Evolutionary conservation across 768 basidiomycete genomes (phyloP).

Genomic region (Fistulinella prunicolor): DNA sequence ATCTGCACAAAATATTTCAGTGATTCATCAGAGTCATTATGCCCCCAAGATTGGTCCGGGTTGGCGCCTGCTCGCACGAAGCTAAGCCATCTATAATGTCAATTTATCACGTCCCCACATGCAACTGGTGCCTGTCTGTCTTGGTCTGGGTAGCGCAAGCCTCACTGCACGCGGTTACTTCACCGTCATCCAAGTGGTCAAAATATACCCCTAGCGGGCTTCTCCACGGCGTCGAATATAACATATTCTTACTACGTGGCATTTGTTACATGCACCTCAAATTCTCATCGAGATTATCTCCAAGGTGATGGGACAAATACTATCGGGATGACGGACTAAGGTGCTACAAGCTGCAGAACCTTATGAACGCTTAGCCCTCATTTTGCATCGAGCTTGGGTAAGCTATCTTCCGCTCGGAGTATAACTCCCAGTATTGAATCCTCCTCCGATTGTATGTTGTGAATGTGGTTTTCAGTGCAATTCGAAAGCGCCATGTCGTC

Average conservation of each 20-base stretch:
- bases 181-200: too few species aligned
- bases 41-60: too few species aligned
- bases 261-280: slow-evolving; percentile 25
- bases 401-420: neutral
- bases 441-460: slow-evolving; percentile 42
- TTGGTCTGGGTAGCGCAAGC: neutral
- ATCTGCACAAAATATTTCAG: too few species aligned
- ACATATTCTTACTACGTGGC: neutral
- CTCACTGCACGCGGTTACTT: slow-evolving; percentile 17
- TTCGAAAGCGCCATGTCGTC: slow-evolving; percentile 45
- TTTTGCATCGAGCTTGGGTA: slow-evolving; percentile 29
- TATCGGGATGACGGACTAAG: slow-evolving; percentile 29
- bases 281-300: slow-evolving; percentile 16
- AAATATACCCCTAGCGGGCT: too few species aligned
- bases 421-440: neutral
- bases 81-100: too few species aligned
- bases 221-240: too few species aligned
- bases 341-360: slow-evolving; percentile 23
- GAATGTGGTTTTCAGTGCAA: slow-evolving; percentile 44
- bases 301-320: slow-evolving; percentile 26
- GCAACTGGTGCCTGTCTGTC: too few species aligned
- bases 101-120: too few species aligned
- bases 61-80: too few species aligned
- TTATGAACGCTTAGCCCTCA: slow-evolving; percentile 29
- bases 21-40: too few species aligned